Base-by-base conservation (phyloP, 192 early-diverging fungal genomes). In the Backusella tuberculispora region DNA sequence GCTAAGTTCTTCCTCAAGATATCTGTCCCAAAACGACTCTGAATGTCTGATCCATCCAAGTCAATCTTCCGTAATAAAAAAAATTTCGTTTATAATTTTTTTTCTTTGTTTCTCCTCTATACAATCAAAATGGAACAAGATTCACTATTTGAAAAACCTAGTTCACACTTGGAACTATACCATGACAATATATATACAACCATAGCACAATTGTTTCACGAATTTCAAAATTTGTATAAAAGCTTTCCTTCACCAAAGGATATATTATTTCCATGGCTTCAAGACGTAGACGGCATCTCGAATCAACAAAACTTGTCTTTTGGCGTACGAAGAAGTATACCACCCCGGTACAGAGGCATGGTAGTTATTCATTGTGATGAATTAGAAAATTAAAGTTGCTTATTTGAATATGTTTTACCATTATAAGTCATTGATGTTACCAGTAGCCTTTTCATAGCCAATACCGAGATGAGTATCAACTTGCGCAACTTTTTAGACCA, bases 201-300 rank as follows among this genome's bases (percentile, higher is more conserved):
- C 14, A 78, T 77, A 12, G 79, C 77, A 0, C 71, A 80, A 48
- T 77, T 82, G 50, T 80, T 84, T 74, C 74, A 80, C 45, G 47
- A 72, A 14, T 45, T 86, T 8, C 84, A 87, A 40, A 78, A 80
- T 24, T 43, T 63, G 15, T 89, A 85, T 71, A 64, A 83, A 50
- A 71, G 76, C 2, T 73, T 80, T n/a, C 83, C 83, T 7, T 64
- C 87, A 15, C 88, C 88, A 12, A 79, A 84, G 19, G 73, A 86
- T 42, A 77, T 82, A 37, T 76, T 89, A 64, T 89, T 89, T 80
- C 88, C 88, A 1, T 89, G 88, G 88, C 72, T 89, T 1, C 88
- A 89, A 71, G 88, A 86, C 38, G 83, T 89, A 12, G 85, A 87
- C 43, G 88, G 88, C 19, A 69, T 64, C 8, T 80, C 67, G 53